Conservation (phyloP, 176 grass and related monocot genomes). For the Triticum turgidum region DNA sequence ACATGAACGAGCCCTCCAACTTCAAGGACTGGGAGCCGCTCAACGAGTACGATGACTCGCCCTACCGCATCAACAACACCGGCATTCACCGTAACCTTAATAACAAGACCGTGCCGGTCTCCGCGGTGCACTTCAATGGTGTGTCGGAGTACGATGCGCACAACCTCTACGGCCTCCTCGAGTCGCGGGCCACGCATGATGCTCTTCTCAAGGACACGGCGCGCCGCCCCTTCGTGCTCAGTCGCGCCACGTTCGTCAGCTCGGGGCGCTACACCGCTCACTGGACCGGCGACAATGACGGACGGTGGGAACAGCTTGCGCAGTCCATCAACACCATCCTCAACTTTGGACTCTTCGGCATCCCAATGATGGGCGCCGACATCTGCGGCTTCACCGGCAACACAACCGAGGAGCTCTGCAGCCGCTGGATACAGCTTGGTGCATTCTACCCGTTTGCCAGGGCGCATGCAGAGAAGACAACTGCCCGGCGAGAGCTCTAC, state of each 20-base stretch:
- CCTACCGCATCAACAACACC: no score
- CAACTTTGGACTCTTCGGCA: slow-evolving; percentile 74
- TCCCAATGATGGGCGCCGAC: slow-evolving; percentile 90
- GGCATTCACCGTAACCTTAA: no score
- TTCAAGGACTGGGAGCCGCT: no score
- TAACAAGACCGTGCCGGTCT: no score
- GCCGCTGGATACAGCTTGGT: slow-evolving; percentile 88
- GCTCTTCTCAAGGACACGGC: slow-evolving; percentile 62
- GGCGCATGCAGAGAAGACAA: slow-evolving; percentile 58
- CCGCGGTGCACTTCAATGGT: no score
- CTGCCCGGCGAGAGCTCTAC: slow-evolving; percentile 64
- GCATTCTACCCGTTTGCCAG: slow-evolving; percentile 95
- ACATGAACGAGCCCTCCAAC: no score
- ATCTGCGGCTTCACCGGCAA: slow-evolving; percentile 75
- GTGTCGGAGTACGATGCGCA: slow-evolving; percentile 72
- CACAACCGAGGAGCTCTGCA: slow-evolving; percentile 83
- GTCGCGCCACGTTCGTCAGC: slow-evolving; percentile 74
- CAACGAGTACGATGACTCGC: no score
- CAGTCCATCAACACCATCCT: slow-evolving; percentile 82
- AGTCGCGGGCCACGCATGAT: slow-evolving; percentile 54
- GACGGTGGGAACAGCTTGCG: slow-evolving; percentile 51
- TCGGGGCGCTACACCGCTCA: slow-evolving; percentile 76
- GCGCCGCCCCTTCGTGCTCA: slow-evolving; percentile 72
- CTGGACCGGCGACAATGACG: slow-evolving; percentile 75
- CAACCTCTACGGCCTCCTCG: slow-evolving; percentile 74